Evolutionary conservation across 2,329 filamentous ascomycete species (phyloP).

Genomic region (Aspergillus sojae): DNA sequence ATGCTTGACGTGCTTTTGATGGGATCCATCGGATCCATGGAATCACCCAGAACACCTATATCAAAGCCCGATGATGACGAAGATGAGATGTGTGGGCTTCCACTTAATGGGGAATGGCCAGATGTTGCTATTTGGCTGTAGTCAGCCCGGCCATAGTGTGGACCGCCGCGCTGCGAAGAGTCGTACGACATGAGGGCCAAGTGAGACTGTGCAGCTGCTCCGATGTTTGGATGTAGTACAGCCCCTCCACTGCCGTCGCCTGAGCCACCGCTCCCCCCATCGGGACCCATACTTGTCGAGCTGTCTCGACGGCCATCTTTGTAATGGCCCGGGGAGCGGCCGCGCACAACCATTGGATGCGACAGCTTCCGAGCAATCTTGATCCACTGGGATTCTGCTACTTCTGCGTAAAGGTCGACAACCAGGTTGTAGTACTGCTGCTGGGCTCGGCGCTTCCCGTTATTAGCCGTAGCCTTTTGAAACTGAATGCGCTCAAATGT

Average conservation of each 20-base stretch:
- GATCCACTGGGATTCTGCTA: conserved; percentile 65
- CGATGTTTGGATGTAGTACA: conserved; percentile 34
- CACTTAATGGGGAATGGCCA: conserved; percentile 42
- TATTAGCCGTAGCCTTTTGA: conserved; percentile 91
- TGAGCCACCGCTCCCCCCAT: conserved; percentile 57
- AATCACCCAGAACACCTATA: conserved; percentile 40
- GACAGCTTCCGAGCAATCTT: conserved; percentile 74
- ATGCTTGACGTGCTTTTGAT: conserved; percentile 36
- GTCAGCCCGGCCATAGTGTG: conserved; percentile 37
- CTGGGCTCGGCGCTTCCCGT: conserved; percentile 84
- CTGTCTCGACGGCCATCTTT: conserved; percentile 70
- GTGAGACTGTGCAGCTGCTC: conserved; percentile 33
- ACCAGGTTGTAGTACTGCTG: conserved; percentile 94
- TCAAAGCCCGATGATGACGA: conserved; percentile 44
- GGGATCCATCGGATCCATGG: conserved; percentile 44
- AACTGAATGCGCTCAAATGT: conserved; percentile 90
- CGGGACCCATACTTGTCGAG: conserved; percentile 70
- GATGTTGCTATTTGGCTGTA: conserved; percentile 39
- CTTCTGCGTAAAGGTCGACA: conserved; percentile 76
- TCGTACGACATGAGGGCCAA: conserved; percentile 41
- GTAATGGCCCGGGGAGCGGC: conserved; percentile 79
- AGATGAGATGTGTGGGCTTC: conserved; percentile 42
- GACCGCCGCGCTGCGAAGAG: conserved; percentile 31
- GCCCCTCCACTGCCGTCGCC: conserved; percentile 34
- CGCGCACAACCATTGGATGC: conserved; percentile 83